These are phyloP conservation scores for Stephanodiscus minutulus DNA, from an alignment of 108 stramenopile genomes.

Conservation along the genomic window DNA sequence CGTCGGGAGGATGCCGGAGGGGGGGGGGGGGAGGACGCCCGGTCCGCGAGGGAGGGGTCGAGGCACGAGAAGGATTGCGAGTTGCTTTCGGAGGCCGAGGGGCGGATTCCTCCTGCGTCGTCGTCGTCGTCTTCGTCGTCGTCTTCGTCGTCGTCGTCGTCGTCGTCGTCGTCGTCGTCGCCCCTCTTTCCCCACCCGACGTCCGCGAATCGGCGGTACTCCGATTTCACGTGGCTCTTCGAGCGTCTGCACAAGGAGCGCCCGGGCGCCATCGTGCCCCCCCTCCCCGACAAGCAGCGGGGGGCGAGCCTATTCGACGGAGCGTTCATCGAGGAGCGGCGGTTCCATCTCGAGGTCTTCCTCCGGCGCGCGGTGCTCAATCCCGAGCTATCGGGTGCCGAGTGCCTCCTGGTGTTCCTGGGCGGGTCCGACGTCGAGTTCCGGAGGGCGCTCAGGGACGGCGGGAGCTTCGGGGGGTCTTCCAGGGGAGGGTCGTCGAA, in stretches of 20 bases:
- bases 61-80: constrained; percentile 25
- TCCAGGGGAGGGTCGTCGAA: neutral
- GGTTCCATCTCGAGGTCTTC: constrained; percentile 78
- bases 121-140: neutral
- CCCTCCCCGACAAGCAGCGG: constrained; percentile 81
- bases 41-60: neutral
- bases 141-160: too few relatives aligned
- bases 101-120: neutral
- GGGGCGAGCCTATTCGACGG: constrained; percentile 56
- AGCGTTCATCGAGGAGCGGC: constrained; percentile 72
- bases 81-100: constrained; percentile 12
- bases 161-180: neutral
- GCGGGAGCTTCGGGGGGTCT: constrained; percentile 7
- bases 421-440: constrained; percentile 57
- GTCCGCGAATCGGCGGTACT: constrained; percentile 77
- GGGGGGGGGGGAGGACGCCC: constrained; percentile 1
- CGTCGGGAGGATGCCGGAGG: neutral
- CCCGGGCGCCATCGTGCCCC: constrained; percentile 89
- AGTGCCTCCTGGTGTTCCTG: constrained; percentile 74
- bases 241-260: constrained; percentile 71
- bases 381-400: constrained; percentile 68
- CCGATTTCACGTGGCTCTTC: constrained; percentile 89
- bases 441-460: constrained; percentile 53
- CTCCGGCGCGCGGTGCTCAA: constrained; percentile 67
- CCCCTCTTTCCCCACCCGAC: constrained; percentile 35